These are phyloP conservation scores for Pichia norvegensis DNA, from an alignment of 1,139 yeast genomes.

Conservation along the genomic window DNA sequence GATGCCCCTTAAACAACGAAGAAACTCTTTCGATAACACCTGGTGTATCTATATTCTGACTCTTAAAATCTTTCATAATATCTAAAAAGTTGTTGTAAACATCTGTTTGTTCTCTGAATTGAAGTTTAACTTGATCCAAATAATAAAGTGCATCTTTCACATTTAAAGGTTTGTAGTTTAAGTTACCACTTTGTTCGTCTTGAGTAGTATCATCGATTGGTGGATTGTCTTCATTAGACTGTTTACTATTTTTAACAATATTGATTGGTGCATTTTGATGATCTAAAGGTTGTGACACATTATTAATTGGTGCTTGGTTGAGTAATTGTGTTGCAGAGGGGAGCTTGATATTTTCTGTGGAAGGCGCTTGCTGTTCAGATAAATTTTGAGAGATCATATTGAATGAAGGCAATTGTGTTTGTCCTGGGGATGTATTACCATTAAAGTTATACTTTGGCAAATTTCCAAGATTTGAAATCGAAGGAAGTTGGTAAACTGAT, in stretches of 20 bases:
- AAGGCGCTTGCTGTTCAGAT: conserved; percentile 12
- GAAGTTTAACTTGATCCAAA: conserved; percentile 90
- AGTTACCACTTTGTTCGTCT: conserved; percentile 1
- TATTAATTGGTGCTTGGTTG: conserved; percentile 8
- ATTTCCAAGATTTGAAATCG: conserved; percentile 8
- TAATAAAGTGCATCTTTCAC: conserved; percentile 95
- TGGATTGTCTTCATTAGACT: neutral
- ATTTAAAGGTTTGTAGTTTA: conserved; percentile 73
- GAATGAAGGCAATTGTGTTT: conserved; percentile 14
- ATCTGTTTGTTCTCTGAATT: conserved; percentile 86
- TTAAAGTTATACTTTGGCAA: conserved; percentile 9
- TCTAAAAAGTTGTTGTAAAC: conserved; percentile 94
- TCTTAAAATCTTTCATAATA: conserved; percentile 96
- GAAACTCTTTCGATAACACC: conserved; percentile 97
- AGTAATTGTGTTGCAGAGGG: conserved; percentile 17
- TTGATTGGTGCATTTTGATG: conserved; percentile 15
- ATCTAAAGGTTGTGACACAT: conserved; percentile 13
- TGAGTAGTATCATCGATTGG: neutral
- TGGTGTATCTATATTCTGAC: conserved; percentile 93
- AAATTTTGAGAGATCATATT: conserved; percentile 9
- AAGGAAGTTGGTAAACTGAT: conserved; percentile 11
- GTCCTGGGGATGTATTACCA: neutral
- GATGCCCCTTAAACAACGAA: conserved; percentile 83
- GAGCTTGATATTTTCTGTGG: conserved; percentile 16
- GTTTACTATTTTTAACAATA: conserved; percentile 12